Evolutionary conservation across 192 early-diverging fungal species (phyloP).

Genomic region (Entomortierella parvispora): DNA sequence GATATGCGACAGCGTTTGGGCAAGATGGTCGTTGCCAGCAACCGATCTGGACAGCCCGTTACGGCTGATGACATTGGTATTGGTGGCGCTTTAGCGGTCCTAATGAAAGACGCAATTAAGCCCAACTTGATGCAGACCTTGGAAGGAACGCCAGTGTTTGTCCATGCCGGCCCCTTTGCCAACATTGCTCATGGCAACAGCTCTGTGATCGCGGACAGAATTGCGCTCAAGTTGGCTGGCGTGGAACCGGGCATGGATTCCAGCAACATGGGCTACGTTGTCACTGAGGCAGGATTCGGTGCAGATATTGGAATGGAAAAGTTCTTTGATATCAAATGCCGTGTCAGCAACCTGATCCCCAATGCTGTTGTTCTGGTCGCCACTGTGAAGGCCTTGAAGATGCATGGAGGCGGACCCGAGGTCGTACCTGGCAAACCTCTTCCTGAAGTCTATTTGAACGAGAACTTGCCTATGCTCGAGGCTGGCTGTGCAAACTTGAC

Average conservation of each 20-base stretch:
- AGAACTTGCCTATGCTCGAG: slow-evolving; percentile 87
- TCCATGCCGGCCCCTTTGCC: slow-evolving; percentile 99
- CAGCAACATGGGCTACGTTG: slow-evolving; percentile 82
- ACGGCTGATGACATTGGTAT: slow-evolving; percentile 97
- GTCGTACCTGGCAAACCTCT: slow-evolving; percentile 92
- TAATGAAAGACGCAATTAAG: slow-evolving; percentile 99
- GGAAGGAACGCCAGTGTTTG: slow-evolving; percentile 98
- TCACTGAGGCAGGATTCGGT: slow-evolving; percentile 99
- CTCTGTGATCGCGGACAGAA: slow-evolving; percentile 94
- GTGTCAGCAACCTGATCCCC: slow-evolving; percentile 86
- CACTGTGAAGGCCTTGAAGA: slow-evolving; percentile 94
- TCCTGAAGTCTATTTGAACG: slow-evolving; percentile 86
- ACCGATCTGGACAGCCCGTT: slow-evolving; percentile 81
- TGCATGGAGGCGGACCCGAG: slow-evolving; percentile 97
- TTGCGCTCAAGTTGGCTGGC: slow-evolving; percentile 94
- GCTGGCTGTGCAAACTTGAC: slow-evolving; percentile 87
- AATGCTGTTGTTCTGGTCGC: slow-evolving; percentile 94
- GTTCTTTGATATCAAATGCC: slow-evolving; percentile 99
- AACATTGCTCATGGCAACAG: slow-evolving; percentile 99
- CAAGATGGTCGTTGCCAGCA: slow-evolving; percentile 94
- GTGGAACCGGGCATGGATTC: slow-evolving; percentile 66
- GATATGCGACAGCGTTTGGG: slow-evolving; percentile 96
- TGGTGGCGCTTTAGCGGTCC: slow-evolving; percentile 94
- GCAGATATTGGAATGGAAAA: slow-evolving; percentile 99
- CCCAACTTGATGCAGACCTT: slow-evolving; percentile 99